These are phyloP conservation scores for Paecilomyces fulvus DNA, from an alignment of 2,329 filamentous ascomycete species.

Conservation along the genomic window DNA sequence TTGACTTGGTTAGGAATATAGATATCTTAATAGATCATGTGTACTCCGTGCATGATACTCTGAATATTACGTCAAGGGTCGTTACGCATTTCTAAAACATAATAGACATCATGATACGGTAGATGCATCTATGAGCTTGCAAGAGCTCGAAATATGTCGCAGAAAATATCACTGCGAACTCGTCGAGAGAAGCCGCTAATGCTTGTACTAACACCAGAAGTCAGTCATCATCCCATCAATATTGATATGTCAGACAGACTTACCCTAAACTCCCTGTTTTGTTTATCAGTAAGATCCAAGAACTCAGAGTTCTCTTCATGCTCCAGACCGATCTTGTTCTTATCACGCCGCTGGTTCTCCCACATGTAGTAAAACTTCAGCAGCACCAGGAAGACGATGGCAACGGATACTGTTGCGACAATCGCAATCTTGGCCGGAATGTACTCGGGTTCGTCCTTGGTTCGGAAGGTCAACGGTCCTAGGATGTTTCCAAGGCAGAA, in stretches of 20 bases:
- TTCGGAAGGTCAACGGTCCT: slow-evolving; percentile 38
- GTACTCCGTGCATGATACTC: not conserved
- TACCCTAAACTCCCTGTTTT: slow-evolving; percentile 20
- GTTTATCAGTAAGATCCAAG: slow-evolving; percentile 23
- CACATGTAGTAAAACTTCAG: slow-evolving; percentile 18
- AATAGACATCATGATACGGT: no score
- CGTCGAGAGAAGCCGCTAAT: not conserved
- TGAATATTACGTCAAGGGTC: not conserved
- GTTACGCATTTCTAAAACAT: not conserved
- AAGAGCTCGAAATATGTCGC: no score
- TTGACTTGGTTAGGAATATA: not conserved
- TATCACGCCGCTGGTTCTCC: slow-evolving; percentile 23
- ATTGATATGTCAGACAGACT: not conserved
- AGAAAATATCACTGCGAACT: no score
- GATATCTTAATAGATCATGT: not conserved
- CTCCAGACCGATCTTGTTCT: slow-evolving; percentile 10
- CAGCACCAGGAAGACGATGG: slow-evolving; percentile 17
- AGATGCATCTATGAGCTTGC: no score
- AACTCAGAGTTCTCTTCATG: slow-evolving; percentile 19
- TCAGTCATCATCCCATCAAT: not conserved
- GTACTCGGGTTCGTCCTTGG: slow-evolving; percentile 34
- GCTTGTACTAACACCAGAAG: not conserved
- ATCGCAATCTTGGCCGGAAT: slow-evolving; percentile 33
- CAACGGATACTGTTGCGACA: slow-evolving; percentile 21
- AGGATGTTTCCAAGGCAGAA: slow-evolving; percentile 39